Conservation (phyloP, 805 yeast species). For the Cyberlindnera lachancei region DNA sequence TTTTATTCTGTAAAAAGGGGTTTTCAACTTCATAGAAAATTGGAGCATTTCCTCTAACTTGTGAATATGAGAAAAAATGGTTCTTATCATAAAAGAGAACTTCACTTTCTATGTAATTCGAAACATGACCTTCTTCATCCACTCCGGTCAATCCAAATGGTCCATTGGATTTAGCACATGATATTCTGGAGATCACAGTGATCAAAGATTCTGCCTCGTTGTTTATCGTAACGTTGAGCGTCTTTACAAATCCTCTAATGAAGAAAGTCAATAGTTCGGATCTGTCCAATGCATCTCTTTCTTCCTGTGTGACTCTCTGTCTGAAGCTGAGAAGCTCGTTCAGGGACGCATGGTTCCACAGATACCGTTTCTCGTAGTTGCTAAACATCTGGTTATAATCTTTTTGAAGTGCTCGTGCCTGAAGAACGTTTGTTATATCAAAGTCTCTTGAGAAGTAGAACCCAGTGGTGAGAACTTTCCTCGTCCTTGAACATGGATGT, state of each 20-base stretch:
- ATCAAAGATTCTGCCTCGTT: constrained; percentile 31
- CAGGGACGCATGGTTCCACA: constrained; percentile 90
- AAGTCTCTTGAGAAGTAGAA: constrained; percentile 87
- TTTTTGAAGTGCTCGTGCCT: constrained; percentile 51
- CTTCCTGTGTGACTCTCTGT: constrained; percentile 52
- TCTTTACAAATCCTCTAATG: constrained; percentile 88
- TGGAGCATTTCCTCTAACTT: constrained; percentile 88
- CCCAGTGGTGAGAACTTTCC: constrained; percentile 72
- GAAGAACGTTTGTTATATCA: constrained; percentile 77
- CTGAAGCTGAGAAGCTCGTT: constrained; percentile 69
- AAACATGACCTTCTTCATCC: constrained; percentile 87
- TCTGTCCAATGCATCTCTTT: constrained; percentile 52
- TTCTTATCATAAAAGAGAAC: constrained; percentile 49
- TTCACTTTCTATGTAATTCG: constrained; percentile 89
- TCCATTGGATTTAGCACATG: constrained; percentile 85
- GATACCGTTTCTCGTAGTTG: constrained; percentile 65
- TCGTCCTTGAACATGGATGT: constrained; percentile 77
- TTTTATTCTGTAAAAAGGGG: constrained; percentile 59
- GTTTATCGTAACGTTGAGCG: constrained; percentile 30
- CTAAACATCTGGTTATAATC: constrained; percentile 29
- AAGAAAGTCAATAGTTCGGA: constrained; percentile 73
- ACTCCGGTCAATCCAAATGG: constrained; percentile 81
- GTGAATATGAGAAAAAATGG: constrained; percentile 65
- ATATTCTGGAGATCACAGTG: constrained; percentile 81
- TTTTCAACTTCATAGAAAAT: constrained; percentile 89